Evolutionary conservation across 2,329 filamentous ascomycete genomes (phyloP), one percentile per base, ranked within the genome.

Genomic region (Aureobasidium sp.): DNA sequence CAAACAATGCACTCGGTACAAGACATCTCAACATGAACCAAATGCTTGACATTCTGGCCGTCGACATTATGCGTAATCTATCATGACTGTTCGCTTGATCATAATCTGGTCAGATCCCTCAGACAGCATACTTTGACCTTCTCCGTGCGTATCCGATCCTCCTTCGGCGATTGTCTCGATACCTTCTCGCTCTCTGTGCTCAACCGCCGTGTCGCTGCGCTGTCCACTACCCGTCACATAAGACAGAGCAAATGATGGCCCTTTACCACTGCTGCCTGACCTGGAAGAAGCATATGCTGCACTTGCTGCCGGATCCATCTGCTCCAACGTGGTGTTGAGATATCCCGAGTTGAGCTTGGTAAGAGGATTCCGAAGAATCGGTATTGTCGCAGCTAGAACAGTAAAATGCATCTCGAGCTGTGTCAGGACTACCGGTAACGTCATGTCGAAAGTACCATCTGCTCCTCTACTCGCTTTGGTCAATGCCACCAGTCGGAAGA

Each of bases 51-150:
- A 48, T 51, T 34, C 31, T 34, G 31, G 31, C 9, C 31, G 31
- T 34, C 31, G 31, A 34, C 31, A 12, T 58, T 31, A 58, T 15
- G 55, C 42, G 15, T 58, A 58, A 34, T 58, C 55, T 47, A 58
- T 58, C 55, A 47, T 47, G 55, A 58, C 42, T n/a, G 55, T 47
- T 17, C 55, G 41, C 31, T 58, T 48, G 55, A 58, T 58, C 41
- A 58, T 47, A 15, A 58, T 58, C 15, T 58, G 12, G n/a, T 58
- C 55, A 48, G 55, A 58, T 4, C 55, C 31, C 14, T 58, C 55
- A 6, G 55, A 58, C 42, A 58, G 12, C 14, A 58, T 44, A 48
- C 42, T 47, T 7, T 48, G 41, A 12, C 55, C 29, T n/a, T 58
- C 55, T 20, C 27, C 55, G 2, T 39, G 22, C 15, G 42, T 20